Evolutionary conservation across 225 moss, liverwort and hornwort species (phyloP), one percentile per base, ranked within the genome.

Genomic region (Antitrichia curtipendula): DNA sequence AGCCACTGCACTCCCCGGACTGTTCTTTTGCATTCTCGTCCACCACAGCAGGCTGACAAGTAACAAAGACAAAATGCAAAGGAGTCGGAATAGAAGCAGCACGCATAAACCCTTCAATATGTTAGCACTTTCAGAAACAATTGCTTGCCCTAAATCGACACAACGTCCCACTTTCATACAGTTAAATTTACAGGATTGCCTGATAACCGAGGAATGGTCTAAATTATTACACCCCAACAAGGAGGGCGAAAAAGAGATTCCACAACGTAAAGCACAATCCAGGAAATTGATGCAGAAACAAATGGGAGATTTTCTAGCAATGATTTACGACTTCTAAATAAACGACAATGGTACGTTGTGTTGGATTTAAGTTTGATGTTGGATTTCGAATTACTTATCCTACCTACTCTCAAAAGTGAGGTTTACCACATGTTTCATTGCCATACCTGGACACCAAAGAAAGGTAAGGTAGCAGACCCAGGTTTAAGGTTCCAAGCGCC

Each of bases 391-490:
- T 73, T 60, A 47, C 47, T n/a, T 60, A 49, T 24, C 65, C 50
- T 65, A 27, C 27, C 32, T 45, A 29, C 43, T 80, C 61, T 80
- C 22, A 41, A 50, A 27, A 60, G 60, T 61, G 61, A 60, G 47
- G 31, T 52, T 60, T 20, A 84, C 49, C 36, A 60, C 60, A 60
- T n/a, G 20, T 74, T 70, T 65, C 40, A 74, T 50, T 73, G 40
- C 31, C 69, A 81, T 65, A 62, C 49, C 95, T 97, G 98, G 88
- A 96, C 96, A 85, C 98, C 98, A 83, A 98, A 98, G 92, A 98
- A 98, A 47, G 98, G 98, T 76, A 98, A 95, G 66, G 98, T 98
- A 65, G 98, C 98, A 78, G 98, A 98, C 88, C 98, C 98, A 69
- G 98, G 98, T 92, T 98, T 98, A 66, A 98, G 93, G 77, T 89